phyloP scores from a whole-genome alignment of 202 grass and related monocot genomes.

The Setaria italica region DNA sequence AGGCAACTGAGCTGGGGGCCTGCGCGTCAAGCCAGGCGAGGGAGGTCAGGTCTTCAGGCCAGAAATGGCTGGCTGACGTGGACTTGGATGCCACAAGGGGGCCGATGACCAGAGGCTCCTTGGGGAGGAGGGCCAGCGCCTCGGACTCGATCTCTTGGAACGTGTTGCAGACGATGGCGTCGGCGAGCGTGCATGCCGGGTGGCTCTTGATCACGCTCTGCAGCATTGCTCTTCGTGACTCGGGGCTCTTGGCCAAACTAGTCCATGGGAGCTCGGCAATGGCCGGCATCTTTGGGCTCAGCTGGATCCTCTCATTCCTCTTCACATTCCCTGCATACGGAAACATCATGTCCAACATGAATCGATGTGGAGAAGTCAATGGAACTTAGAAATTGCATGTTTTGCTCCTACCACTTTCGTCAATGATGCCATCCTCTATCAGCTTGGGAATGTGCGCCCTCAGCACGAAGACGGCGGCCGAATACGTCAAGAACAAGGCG shows the following conservation, averaged over 20 bases:
- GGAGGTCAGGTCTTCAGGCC: constrained; percentile 53
- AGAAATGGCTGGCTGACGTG: constrained; percentile 47
- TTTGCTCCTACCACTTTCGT: constrained; percentile 34
- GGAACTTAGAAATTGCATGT: not conserved
- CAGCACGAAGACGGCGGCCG: not conserved
- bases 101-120: constrained; percentile 42
- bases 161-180: constrained; percentile 64
- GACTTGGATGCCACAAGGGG: constrained; percentile 36
- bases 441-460: constrained; percentile 26
- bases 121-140: constrained; percentile 35
- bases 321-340: not conserved
- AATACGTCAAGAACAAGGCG: constrained; percentile 35
- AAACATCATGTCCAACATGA: not conserved
- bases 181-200: not conserved
- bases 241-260: not conserved
- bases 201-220: constrained; percentile 6
- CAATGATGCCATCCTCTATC: constrained; percentile 41
- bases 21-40: constrained; percentile 50
- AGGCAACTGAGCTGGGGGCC: constrained; percentile 41
- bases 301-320: constrained; percentile 46
- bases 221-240: constrained; percentile 31
- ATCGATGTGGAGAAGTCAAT: not conserved
- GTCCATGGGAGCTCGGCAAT: constrained; percentile 46
- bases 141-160: constrained; percentile 59
- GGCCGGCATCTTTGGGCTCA: constrained; percentile 44